phyloP scores from a whole-genome alignment of 176 grass and related monocot genomes.

The Calamus simplicifolius region DNA sequence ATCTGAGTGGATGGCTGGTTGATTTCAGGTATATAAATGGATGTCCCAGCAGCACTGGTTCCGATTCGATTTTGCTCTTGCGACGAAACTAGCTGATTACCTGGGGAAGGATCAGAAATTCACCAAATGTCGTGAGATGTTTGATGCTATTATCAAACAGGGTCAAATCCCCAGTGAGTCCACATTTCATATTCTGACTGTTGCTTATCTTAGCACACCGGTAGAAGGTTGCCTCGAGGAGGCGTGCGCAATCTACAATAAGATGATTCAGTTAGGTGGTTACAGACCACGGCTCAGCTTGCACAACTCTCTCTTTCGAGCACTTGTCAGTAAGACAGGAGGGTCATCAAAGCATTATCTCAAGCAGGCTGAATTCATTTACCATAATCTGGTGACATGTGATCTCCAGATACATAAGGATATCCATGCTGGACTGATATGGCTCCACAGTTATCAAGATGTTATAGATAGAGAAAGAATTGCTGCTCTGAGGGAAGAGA shows the following conservation, averaged over 20 bases:
- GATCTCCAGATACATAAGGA: slow-evolving; percentile 64
- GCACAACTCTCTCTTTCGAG: slow-evolving; percentile 81
- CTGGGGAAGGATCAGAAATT: slow-evolving; percentile 83
- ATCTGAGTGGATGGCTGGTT: slow-evolving; percentile 25
- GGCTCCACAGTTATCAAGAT: slow-evolving; percentile 98
- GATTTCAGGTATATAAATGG: slow-evolving; percentile 87
- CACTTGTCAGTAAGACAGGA: slow-evolving; percentile 59
- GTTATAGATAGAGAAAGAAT: slow-evolving; percentile 72
- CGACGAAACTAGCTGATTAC: slow-evolving; percentile 68
- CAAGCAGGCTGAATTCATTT: slow-evolving; percentile 79
- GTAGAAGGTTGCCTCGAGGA: slow-evolving; percentile 50
- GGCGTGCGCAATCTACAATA: slow-evolving; percentile 82
- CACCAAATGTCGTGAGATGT: slow-evolving; percentile 69
- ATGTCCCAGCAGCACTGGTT: slow-evolving; percentile 89
- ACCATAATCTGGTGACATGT: slow-evolving; percentile 73
- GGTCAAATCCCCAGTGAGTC: slow-evolving; percentile 76
- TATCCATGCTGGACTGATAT: slow-evolving; percentile 75
- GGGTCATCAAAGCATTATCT: slow-evolving; percentile 75
- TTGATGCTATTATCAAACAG: slow-evolving; percentile 63
- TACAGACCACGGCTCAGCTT: slow-evolving; percentile 71
- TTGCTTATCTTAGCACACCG: slow-evolving; percentile 67
- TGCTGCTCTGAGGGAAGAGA: slow-evolving; percentile 54
- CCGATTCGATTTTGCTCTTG: slow-evolving; percentile 71
- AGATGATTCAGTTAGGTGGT: slow-evolving; percentile 86
- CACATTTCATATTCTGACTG: slow-evolving; percentile 80